These are phyloP conservation scores for Carallia pectinifolia DNA, from an alignment of 345 rosid genomes.

Conservation along the genomic window DNA sequence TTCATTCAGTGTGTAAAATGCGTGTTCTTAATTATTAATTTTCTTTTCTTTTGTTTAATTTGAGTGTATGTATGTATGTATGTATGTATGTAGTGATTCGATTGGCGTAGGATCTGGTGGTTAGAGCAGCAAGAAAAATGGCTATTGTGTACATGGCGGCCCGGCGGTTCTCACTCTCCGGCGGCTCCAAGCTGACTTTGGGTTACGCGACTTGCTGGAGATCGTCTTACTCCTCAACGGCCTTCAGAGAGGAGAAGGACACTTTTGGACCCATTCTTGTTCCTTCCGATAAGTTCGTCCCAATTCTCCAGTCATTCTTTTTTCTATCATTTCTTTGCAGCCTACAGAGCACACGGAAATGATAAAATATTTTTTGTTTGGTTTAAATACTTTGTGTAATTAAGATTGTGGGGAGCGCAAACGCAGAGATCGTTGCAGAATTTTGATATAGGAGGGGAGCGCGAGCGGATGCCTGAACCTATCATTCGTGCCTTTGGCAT, in stretches of 20 bases:
- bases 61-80: not conserved
- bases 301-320: not conserved
- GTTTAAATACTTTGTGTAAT: not conserved
- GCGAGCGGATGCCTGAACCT: conserved; percentile 94
- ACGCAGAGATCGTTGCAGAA: conserved; percentile 94
- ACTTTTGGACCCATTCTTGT: conserved; percentile 92
- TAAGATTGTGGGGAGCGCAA: conserved; percentile 95
- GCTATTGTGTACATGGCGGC: conserved; percentile 40
- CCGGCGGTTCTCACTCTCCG: conserved; percentile 51
- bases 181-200: conserved; percentile 25
- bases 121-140: conserved; percentile 43
- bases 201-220: conserved; percentile 52
- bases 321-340: conserved; percentile 3
- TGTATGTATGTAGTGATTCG: not conserved
- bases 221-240: conserved; percentile 38
- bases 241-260: conserved; percentile 85
- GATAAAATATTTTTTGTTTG: not conserved
- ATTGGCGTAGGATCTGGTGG: not conserved
- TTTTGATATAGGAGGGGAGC: conserved; percentile 90
- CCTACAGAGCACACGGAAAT: no score
- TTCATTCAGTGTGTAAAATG: not conserved
- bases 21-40: not conserved
- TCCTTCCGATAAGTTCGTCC: conserved; percentile 68
- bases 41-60: not conserved
- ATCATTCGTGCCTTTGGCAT: conserved; percentile 90